phyloP scores from a whole-genome alignment of 441 rosid species.

The Corymbia citriodora region DNA sequence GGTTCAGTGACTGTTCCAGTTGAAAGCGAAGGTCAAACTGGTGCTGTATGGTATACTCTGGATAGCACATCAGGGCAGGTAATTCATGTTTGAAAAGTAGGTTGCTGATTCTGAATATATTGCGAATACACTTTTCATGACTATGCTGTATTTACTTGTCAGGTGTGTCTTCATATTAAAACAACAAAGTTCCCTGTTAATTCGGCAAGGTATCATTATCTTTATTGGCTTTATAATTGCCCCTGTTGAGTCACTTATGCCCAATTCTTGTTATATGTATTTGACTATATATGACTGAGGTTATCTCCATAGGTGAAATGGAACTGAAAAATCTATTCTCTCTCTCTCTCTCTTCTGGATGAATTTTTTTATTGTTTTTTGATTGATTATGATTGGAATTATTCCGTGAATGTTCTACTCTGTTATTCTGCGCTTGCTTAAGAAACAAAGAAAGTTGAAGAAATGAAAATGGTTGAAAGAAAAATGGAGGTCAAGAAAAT shows the following conservation, averaged over 20 bases:
- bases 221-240: conserved; percentile 3
- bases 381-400: neutral
- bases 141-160: conserved; percentile 13
- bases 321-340: neutral
- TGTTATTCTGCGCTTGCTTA: neutral
- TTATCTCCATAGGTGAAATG: neutral
- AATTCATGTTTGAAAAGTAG: neutral
- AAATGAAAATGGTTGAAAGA: neutral
- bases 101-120: neutral
- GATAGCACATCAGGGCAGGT: conserved; percentile 98
- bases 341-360: neutral
- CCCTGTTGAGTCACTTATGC: neutral
- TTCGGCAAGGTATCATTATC: conserved; percentile 55
- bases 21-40: conserved; percentile 89
- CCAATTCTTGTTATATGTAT: neutral
- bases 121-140: neutral
- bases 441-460: neutral
- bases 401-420: neutral
- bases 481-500: neutral
- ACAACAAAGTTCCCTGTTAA: conserved; percentile 58
- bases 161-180: conserved; percentile 93
- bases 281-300: neutral
- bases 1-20: conserved; percentile 89
- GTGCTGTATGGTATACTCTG: conserved; percentile 80
- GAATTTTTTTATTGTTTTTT: neutral